Conservation (phyloP, 306 rosid genomes). For the Myrica gale region DNA sequence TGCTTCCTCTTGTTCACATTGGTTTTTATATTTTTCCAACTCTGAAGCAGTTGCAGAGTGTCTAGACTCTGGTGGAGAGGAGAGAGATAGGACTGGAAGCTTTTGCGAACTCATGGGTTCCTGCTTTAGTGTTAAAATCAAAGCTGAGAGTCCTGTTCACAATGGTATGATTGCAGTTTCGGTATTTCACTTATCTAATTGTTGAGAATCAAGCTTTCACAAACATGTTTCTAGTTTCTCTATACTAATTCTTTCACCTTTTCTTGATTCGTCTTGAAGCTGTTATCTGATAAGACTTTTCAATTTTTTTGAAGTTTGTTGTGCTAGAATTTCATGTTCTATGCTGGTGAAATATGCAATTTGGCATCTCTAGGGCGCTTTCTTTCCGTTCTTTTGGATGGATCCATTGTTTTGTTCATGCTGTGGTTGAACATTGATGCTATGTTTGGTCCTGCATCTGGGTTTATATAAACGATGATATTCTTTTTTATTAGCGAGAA, state of each 20-base stretch:
- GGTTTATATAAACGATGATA: constrained; percentile 4
- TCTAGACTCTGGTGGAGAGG: constrained; percentile 12
- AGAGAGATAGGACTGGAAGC: constrained; percentile 4
- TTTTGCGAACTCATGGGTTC: constrained; percentile 66
- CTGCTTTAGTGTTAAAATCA: constrained; percentile 73
- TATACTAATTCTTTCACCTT: constrained; percentile 2
- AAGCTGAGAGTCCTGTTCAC: constrained; percentile 86
- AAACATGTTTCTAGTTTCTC: no score
- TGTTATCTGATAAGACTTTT: constrained; percentile 1
- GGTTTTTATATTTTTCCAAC: constrained; percentile 1
- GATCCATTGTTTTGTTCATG: neutral
- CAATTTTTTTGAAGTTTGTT: constrained; percentile 9
- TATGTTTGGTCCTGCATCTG: neutral
- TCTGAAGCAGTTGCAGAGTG: constrained; percentile 13
- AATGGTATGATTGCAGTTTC: constrained; percentile 49
- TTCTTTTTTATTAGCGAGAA: neutral
- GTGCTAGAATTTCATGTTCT: neutral
- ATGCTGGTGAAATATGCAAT: constrained; percentile 14
- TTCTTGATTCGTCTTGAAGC: constrained; percentile 14
- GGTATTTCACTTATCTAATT: neutral
- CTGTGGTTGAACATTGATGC: neutral
- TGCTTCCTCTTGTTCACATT: constrained; percentile 22
- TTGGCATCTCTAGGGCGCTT: constrained; percentile 1
- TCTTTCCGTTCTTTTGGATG: constrained; percentile 9
- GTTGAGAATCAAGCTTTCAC: no score